Conservation (phyloP, 352 stramenopile genomes). For the Phytophthora sp. region DNA sequence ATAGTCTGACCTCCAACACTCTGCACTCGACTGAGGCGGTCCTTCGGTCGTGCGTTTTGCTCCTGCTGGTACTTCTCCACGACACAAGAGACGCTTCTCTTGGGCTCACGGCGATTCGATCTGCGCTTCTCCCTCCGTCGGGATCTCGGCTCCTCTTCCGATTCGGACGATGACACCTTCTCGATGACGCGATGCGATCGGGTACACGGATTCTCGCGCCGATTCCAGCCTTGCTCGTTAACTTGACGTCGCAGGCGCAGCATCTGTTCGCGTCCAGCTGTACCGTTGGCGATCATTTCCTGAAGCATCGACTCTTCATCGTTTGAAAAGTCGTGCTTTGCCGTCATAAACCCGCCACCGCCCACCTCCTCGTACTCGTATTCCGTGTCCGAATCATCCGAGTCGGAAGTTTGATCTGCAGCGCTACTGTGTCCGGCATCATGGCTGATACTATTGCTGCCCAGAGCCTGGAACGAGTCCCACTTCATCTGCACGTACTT, state of each 20-base stretch:
- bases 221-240: slow-evolving; percentile 69
- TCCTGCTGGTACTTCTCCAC: slow-evolving; percentile 63
- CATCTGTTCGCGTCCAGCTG: slow-evolving; percentile 71
- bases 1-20: slow-evolving; percentile 42
- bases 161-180: slow-evolving; percentile 54
- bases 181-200: slow-evolving; percentile 40
- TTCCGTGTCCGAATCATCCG: slow-evolving; percentile 66
- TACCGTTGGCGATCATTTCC: slow-evolving; percentile 83
- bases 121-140: slow-evolving; percentile 32
- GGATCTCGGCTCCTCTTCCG: slow-evolving; percentile 46
- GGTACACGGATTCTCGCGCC: slow-evolving; percentile 47
- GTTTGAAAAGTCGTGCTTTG: slow-evolving; percentile 65
- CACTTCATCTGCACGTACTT: slow-evolving; percentile 84
- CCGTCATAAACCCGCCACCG: slow-evolving; percentile 60
- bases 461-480: slow-evolving; percentile 64
- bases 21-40: slow-evolving; percentile 50
- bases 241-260: slow-evolving; percentile 66
- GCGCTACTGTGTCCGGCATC: slow-evolving; percentile 24
- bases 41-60: slow-evolving; percentile 59
- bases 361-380: slow-evolving; percentile 59
- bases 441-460: slow-evolving; percentile 19
- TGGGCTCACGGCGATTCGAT: slow-evolving; percentile 37
- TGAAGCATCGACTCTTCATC: slow-evolving; percentile 79
- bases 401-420: slow-evolving; percentile 45
- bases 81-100: slow-evolving; percentile 39